phyloP scores from a whole-genome alignment of 495 filamentous ascomycete species.

The Penicillium simplicissimum region DNA sequence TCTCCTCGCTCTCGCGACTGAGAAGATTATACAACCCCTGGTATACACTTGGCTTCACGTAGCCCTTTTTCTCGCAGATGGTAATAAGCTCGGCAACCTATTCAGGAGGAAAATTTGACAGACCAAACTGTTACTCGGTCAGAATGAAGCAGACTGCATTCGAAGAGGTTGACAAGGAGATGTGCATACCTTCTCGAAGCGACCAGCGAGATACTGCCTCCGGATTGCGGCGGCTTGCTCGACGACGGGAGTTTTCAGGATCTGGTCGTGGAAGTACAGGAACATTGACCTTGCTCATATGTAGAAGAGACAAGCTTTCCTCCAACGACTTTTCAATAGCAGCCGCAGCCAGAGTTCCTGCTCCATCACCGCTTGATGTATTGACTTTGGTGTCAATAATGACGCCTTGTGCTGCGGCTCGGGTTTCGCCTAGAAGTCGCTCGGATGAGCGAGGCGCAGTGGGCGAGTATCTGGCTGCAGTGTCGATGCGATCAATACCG shows the following conservation, averaged over 20 bases:
- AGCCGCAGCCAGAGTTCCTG: neutral
- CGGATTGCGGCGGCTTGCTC: neutral
- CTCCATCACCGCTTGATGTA: neutral
- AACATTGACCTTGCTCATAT: neutral
- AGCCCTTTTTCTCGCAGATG: neutral
- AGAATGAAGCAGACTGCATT: neutral
- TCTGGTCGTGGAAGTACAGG: neutral
- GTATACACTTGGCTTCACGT: neutral
- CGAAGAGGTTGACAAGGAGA: neutral
- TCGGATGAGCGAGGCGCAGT: neutral
- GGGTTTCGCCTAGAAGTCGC: neutral
- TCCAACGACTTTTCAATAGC: neutral
- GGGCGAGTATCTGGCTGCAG: neutral
- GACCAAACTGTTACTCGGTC: neutral
- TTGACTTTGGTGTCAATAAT: neutral
- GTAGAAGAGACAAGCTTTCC: neutral
- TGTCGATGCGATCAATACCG: neutral
- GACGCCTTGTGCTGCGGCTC: neutral
- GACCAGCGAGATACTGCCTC: neutral
- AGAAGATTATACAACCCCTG: neutral
- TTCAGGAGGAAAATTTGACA: neutral
- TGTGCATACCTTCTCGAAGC: neutral
- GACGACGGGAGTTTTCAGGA: neutral
- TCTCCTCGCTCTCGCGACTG: neutral
- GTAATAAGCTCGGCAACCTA: neutral